A percentile compares a stretch with the other conserved stretches of the same genome.
Evolutionary conservation across 257 asterid species (phyloP).

Genomic region (Solanum pimpinellifolium): DNA sequence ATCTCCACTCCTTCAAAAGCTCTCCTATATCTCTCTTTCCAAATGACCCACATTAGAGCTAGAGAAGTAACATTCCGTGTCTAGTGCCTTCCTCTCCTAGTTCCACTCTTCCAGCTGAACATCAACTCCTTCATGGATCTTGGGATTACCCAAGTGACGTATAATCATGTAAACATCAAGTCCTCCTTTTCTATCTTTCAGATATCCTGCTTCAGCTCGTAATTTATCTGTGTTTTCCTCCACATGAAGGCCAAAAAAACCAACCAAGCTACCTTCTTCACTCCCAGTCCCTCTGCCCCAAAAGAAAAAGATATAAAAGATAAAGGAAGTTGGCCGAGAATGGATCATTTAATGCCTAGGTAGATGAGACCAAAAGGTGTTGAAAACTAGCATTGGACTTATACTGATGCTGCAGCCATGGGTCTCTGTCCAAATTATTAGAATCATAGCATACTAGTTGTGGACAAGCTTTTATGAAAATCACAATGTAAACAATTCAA

Average conservation of each 20-base stretch:
- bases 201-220: neutral
- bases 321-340: neutral
- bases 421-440: neutral
- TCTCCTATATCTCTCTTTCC: neutral
- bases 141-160: neutral
- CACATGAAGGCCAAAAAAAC: neutral
- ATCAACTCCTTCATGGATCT: neutral
- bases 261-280: neutral
- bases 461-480: neutral
- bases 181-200: neutral
- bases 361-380: neutral
- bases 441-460: neutral
- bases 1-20: neutral
- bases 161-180: neutral
- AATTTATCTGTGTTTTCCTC: neutral
- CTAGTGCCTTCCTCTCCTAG: neutral
- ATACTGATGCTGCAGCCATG: neutral
- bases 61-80: neutral
- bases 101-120: neutral
- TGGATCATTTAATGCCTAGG: neutral
- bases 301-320: neutral
- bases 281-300: neutral
- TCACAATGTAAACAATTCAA: neutral
- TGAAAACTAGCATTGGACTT: neutral
- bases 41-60: neutral